These are phyloP conservation scores for Populus alba DNA, from an alignment of 345 rosid species.

Conservation along the genomic window DNA sequence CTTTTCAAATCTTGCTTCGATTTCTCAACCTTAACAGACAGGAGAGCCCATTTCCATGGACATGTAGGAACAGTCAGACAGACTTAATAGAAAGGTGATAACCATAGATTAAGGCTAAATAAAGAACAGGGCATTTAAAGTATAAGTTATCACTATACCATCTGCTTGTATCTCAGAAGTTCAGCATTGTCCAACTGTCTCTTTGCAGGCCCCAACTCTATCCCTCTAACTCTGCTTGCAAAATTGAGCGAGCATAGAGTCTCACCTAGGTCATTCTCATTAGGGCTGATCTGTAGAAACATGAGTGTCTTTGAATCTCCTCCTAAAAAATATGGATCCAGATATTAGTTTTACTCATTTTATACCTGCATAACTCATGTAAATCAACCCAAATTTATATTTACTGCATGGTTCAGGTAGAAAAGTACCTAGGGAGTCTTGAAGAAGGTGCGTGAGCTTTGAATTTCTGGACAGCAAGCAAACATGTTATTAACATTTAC, in stretches of 20 bases:
- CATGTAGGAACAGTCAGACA: background rate
- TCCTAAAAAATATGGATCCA: slow-evolving; percentile 45
- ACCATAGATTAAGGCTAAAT: background rate
- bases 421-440: slow-evolving; percentile 79
- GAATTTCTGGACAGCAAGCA: slow-evolving; percentile 66
- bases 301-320: slow-evolving; percentile 96
- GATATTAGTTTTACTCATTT: slow-evolving; percentile 14
- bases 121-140: background rate
- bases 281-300: slow-evolving; percentile 97
- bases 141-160: slow-evolving; percentile 39
- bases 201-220: slow-evolving; percentile 90
- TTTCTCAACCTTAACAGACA: slow-evolving; percentile 57
- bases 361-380: background rate
- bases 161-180: slow-evolving; percentile 74
- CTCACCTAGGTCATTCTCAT: slow-evolving; percentile 74
- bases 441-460: slow-evolving; percentile 96
- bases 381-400: background rate
- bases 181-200: slow-evolving; percentile 78
- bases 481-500: slow-evolving; percentile 8
- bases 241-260: slow-evolving; percentile 90
- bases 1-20: slow-evolving; percentile 77
- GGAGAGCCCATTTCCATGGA: background rate
- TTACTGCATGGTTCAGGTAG: background rate
- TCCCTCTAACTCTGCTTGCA: slow-evolving; percentile 94
- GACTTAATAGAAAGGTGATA: background rate